Conservation (phyloP, 306 rosid genomes). For the Psophocarpus tetragonolobus region DNA sequence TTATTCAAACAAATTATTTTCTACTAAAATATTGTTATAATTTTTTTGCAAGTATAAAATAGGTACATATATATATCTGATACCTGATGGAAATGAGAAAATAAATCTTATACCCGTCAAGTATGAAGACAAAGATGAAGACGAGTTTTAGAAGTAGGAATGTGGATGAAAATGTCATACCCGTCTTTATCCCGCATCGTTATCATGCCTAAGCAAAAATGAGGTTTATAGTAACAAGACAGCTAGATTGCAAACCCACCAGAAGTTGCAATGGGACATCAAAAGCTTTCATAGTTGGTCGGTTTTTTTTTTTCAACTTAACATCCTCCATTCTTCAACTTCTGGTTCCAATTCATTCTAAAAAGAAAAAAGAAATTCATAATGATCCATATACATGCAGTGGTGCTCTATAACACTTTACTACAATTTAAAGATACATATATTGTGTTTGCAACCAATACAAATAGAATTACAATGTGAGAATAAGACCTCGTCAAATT, state of each 20-base stretch:
- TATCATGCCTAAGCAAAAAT: no score
- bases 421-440: not conserved
- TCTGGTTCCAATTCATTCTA: constrained; percentile 97
- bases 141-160: no score
- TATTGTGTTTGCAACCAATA: not conserved
- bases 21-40: no score
- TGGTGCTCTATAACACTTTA: not conserved
- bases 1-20: no score
- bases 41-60: no score
- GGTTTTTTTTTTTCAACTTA: constrained; percentile 86
- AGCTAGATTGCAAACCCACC: constrained; percentile 64
- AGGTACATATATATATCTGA: no score
- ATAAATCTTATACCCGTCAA: no score
- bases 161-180: no score
- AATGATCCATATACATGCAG: constrained; percentile 10
- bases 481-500: constrained; percentile 80
- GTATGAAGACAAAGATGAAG: no score
- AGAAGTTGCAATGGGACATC: constrained; percentile 79
- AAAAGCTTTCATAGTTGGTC: constrained; percentile 82
- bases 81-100: no score
- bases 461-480: constrained; percentile 8
- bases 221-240: constrained; percentile 77
- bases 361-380: constrained; percentile 28
- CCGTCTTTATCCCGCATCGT: no score
- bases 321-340: constrained; percentile 94